Conservation (phyloP, 768 basidiomycete genomes). For the Lentinula detonsa region DNA sequence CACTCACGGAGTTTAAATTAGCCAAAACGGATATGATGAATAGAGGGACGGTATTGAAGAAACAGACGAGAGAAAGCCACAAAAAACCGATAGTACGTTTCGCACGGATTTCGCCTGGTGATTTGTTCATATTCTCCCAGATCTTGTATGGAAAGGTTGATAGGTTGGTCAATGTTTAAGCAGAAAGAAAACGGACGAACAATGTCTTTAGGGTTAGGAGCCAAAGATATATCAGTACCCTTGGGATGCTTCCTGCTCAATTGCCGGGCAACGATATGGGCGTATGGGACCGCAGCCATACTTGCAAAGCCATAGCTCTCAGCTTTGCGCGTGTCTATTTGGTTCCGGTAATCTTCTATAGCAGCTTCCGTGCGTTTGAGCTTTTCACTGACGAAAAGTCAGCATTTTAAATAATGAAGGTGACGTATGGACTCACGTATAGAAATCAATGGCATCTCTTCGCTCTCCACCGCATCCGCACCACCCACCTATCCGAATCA, state of each 20-base stretch:
- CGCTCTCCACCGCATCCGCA: constrained; percentile 80
- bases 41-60: constrained; percentile 92
- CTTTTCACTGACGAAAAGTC: constrained; percentile 31
- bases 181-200: constrained; percentile 31
- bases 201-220: constrained; percentile 88
- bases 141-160: constrained; percentile 40
- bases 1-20: constrained; percentile 74
- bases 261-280: constrained; percentile 76
- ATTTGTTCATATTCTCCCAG: constrained; percentile 85
- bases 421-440: constrained; percentile 52
- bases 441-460: constrained; percentile 91
- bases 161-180: not conserved
- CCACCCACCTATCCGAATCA: constrained; percentile 69
- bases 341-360: constrained; percentile 65
- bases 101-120: constrained; percentile 56
- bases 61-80: constrained; percentile 74
- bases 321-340: constrained; percentile 69
- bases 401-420: not conserved
- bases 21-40: constrained; percentile 87
- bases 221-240: constrained; percentile 64
- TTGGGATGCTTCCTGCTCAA: constrained; percentile 65
- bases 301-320: constrained; percentile 93
- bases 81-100: constrained; percentile 74
- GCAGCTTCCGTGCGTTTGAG: constrained; percentile 65
- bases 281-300: constrained; percentile 83